Evolutionary conservation across 345 rosid species (phyloP), one percentile per base, ranked within the genome.

Genomic region (Excoecaria cochinchinensis): DNA sequence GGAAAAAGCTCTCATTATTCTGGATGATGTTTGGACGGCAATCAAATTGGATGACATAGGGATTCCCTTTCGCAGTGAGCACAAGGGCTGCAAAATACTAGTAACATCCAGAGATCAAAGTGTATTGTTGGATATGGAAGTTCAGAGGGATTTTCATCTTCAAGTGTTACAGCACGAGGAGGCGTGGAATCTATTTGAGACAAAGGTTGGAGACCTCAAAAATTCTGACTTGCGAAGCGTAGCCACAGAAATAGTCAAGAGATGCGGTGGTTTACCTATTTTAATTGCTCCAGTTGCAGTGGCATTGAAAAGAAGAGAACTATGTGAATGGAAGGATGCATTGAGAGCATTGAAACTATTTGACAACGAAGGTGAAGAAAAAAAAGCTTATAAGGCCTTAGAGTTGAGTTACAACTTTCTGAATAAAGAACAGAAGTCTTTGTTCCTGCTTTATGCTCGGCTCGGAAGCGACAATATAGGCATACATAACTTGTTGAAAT

Each of bases 1-100:
- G 74, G 19, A 67, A 74, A 78, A 55, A 55, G 44, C 76, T 44
- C 84, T 85, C 3, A 4, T 83, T 1, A 46, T 83, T 47, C 69
- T 85, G 1, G 84, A 85, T 64, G 72, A 83, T 71, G 8, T 85
- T 19, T 85, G 85, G 87, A 48, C 1, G 8, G n/a, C 5, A 8
- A 38, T 84, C 4, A 63, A 80, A 58, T 6, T 84, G 22, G 71
- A 65, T 19, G 56, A n/a, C 5, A 60, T 80, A 0, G 89, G 87
- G n/a, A 82, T 86, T 68, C 85, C 86, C 24, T 31, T 0, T 4
- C 58, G 46, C 13, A 48, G 72, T 38, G 73, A 42, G 4, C 74
- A 79, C 6, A 62, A 48, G 15, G 83, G 80, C 16, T 72, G 83
- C 59, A 84, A 80, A 46, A 36, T 86, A 14, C 7, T 84, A 8